These are phyloP conservation scores for Penicillium paradoxum DNA, from an alignment of 495 filamentous ascomycete species.

Conservation along the genomic window DNA sequence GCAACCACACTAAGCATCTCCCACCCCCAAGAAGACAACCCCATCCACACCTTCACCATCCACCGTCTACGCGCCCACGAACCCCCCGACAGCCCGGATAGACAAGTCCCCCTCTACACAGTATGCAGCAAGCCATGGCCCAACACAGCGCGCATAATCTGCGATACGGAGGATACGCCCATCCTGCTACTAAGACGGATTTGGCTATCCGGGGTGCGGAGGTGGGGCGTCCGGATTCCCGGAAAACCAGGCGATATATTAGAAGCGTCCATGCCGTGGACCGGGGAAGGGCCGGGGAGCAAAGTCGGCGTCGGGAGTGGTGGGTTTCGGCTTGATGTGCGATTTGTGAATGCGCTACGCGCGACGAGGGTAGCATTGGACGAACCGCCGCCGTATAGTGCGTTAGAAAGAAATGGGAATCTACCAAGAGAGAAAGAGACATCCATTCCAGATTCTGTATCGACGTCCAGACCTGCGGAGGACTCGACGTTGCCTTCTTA, in stretches of 20 bases:
- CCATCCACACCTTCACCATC: slow-evolving; percentile 14
- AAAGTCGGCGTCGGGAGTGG: slow-evolving; percentile 4
- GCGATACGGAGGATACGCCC: slow-evolving; percentile 8
- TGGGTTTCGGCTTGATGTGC: not conserved
- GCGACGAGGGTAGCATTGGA: not conserved
- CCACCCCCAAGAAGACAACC: slow-evolving; percentile 10
- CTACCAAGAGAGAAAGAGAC: not conserved
- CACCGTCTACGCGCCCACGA: slow-evolving; percentile 18
- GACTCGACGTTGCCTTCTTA: slow-evolving; percentile 14
- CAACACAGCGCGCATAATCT: slow-evolving; percentile 16
- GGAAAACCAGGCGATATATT: not conserved
- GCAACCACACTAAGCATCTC: slow-evolving; percentile 22
- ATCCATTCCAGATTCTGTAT: no score
- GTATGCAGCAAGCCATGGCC: slow-evolving; percentile 18
- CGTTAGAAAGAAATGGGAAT: not conserved
- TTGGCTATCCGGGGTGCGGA: slow-evolving; percentile 14
- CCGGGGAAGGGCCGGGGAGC: slow-evolving; percentile 8
- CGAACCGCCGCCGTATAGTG: slow-evolving; percentile 5
- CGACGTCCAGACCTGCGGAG: no score
- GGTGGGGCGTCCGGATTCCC: slow-evolving; percentile 5
- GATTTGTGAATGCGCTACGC: slow-evolving; percentile 16
- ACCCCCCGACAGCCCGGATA: slow-evolving; percentile 11
- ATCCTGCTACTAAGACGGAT: slow-evolving; percentile 17
- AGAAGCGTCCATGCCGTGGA: not conserved
- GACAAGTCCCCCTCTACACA: slow-evolving; percentile 17